A percentile compares a stretch with the other conserved stretches of the same genome.
These are phyloP conservation scores for Pisolithus microcarpus DNA, from an alignment of 768 basidiomycete genomes.

Conservation along the genomic window DNA sequence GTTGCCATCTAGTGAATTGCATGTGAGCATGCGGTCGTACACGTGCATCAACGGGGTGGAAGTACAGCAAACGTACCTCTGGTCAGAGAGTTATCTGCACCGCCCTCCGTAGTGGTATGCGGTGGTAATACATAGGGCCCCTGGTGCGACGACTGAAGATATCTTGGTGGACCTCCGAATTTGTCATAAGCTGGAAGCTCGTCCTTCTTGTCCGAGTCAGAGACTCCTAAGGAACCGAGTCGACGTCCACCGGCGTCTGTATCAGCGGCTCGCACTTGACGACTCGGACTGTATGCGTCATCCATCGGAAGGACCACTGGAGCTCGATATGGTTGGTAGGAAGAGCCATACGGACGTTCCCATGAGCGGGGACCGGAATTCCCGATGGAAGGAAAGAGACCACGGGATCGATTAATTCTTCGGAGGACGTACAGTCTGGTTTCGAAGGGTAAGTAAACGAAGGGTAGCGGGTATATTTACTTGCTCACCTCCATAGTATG, in stretches of 20 bases:
- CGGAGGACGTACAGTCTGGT: constrained; percentile 19
- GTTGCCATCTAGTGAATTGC: too few species aligned
- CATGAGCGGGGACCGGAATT: not conserved
- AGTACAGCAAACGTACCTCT: too few species aligned
- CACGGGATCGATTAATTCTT: constrained; percentile 11
- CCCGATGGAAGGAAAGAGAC: constrained; percentile 15
- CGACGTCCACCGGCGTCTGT: constrained; percentile 37
- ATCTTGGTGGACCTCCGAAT: constrained; percentile 41
- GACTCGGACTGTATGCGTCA: constrained; percentile 16
- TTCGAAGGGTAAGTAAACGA: constrained; percentile 1
- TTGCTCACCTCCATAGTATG: constrained; percentile 16
- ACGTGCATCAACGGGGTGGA: too few species aligned
- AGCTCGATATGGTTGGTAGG: constrained; percentile 10
- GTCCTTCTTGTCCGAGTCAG: constrained; percentile 35
- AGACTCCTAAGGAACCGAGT: constrained; percentile 24
- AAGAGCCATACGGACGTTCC: constrained; percentile 2
- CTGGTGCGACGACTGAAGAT: constrained; percentile 9
- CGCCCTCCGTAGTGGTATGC: too few species aligned
- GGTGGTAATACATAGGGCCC: too few species aligned
- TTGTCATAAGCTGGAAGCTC: constrained; percentile 41
- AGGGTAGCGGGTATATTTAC: not conserved
- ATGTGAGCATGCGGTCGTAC: too few species aligned
- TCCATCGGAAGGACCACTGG: constrained; percentile 13
- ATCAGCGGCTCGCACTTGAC: constrained; percentile 28
- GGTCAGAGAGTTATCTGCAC: too few species aligned